Base-by-base conservation (phyloP, 2,329 filamentous ascomycete genomes). In the Zasmidium cellare region DNA sequence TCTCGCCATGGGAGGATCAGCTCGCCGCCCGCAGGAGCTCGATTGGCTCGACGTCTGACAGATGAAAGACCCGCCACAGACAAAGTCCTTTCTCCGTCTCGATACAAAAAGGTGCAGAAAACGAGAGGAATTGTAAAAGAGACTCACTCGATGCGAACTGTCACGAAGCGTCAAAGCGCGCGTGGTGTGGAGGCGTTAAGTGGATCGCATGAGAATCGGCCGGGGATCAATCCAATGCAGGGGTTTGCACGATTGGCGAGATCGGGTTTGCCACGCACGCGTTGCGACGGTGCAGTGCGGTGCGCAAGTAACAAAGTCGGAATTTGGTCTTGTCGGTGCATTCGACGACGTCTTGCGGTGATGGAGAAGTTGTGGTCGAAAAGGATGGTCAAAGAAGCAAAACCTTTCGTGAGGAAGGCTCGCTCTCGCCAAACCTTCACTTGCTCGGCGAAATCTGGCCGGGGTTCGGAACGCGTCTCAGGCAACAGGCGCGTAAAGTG, bases 1-100 rank as follows among this genome's bases (percentile, higher is more conserved):
- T 47, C 54, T 47, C 23, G 55, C 55, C 55, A 57, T 57, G 16
- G 14, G n/a, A 22, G 38, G n/a, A 14, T 41, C 12, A 41, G 35
- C n/a, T 41, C 12, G 11, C 35, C 16, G 11, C 12, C 11, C 35
- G n/a, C 35, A 41, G 35, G 11, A 14, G 35, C 35, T 41, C 35
- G 16, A n/a, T 41, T n/a, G 12, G 35, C 35, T 28, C 16, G 35
- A 41, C 7, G 16, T n/a, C n/a, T n/a, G 35, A 41, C 35, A 41
- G 35, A 41, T 9, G 35, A 41, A 5, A 16, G 16, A 16, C 7
- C 3, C 35, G 35, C 3, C 5, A 41, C 7, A 41, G n/a, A 14
- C 11, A 18, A n/a, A n/a, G n/a, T n/a, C n/a, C n/a, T n/a, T n/a
- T n/a, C n/a, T n/a, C n/a, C n/a, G n/a, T n/a, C n/a, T n/a, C n/a